Evolutionary conservation across 2,329 filamentous ascomycete species (phyloP).

Genomic region (Phaeosphaeriaceae sp.): DNA sequence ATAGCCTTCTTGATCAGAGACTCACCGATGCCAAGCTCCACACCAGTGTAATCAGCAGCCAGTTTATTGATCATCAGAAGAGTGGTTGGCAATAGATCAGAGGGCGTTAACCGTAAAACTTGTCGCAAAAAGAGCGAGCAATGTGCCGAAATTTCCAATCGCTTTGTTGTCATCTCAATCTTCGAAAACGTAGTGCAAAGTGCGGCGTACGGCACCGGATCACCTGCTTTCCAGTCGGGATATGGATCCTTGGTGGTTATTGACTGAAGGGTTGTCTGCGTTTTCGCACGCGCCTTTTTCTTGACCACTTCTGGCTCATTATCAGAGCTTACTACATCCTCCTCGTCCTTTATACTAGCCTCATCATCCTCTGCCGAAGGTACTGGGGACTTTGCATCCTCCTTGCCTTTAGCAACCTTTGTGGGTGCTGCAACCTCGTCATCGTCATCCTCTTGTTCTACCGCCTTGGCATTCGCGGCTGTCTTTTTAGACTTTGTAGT

Average conservation of each 20-base stretch:
- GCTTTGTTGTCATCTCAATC: constrained; percentile 92
- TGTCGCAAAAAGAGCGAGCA: constrained; percentile 91
- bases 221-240: constrained; percentile 89
- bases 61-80: constrained; percentile 98
- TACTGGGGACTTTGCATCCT: constrained; percentile 29
- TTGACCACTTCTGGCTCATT: constrained; percentile 73
- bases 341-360: constrained; percentile 41
- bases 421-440: constrained; percentile 18
- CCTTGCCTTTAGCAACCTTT: constrained; percentile 26
- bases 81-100: constrained; percentile 85
- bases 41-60: constrained; percentile 93
- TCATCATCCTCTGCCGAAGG: constrained; percentile 25
- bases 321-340: constrained; percentile 60
- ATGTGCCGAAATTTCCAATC: constrained; percentile 84
- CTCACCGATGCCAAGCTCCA: constrained; percentile 97
- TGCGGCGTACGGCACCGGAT: constrained; percentile 91
- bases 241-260: constrained; percentile 81
- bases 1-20: constrained; percentile 99
- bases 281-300: constrained; percentile 78
- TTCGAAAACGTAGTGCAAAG: constrained; percentile 94
- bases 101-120: constrained; percentile 87
- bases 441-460: constrained; percentile 29
- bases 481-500: constrained; percentile 22
- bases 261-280: constrained; percentile 76
- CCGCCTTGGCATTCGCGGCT: constrained; percentile 20